phyloP scores from a whole-genome alignment of 2,329 filamentous ascomycete genomes.

The Fragosphaeria purpurea region DNA sequence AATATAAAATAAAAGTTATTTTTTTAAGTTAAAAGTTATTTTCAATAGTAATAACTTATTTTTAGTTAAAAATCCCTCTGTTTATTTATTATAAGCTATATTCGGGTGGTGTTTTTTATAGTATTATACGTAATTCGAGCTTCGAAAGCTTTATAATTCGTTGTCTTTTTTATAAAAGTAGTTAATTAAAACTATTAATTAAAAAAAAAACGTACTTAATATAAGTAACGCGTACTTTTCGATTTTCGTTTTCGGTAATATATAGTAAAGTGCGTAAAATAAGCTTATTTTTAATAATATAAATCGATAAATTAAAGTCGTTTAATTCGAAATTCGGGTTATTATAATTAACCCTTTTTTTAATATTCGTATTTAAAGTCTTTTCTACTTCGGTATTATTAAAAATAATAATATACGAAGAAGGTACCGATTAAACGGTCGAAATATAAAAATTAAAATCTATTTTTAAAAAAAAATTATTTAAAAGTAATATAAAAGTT shows the following conservation, averaged over 20 bases:
- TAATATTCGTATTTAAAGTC: not conserved
- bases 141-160: conserved; percentile 7
- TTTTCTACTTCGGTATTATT: conserved; percentile 4
- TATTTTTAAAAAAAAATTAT: conserved; percentile 5
- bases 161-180: conserved; percentile 5
- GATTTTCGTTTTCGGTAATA: too few species aligned
- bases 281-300: conserved; percentile 2
- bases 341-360: conserved; percentile 5
- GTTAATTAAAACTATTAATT: too few species aligned
- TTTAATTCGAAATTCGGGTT: not conserved
- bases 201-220: too few species aligned
- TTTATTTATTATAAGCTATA: too few species aligned
- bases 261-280: conserved; percentile 7
- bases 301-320: not conserved
- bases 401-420: not conserved
- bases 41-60: not conserved
- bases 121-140: too few species aligned
- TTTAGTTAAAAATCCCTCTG: too few species aligned
- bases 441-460: conserved; percentile 5
- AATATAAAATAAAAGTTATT: not conserved
- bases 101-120: too few species aligned
- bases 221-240: too few species aligned
- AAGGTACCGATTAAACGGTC: conserved; percentile 6
- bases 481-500: not conserved
- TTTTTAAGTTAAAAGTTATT: not conserved